Percentiles rank a stretch among this genome's conserved stretches.
Conservation (phyloP, 2,329 filamentous ascomycete genomes). For the Onygenales sp. region DNA sequence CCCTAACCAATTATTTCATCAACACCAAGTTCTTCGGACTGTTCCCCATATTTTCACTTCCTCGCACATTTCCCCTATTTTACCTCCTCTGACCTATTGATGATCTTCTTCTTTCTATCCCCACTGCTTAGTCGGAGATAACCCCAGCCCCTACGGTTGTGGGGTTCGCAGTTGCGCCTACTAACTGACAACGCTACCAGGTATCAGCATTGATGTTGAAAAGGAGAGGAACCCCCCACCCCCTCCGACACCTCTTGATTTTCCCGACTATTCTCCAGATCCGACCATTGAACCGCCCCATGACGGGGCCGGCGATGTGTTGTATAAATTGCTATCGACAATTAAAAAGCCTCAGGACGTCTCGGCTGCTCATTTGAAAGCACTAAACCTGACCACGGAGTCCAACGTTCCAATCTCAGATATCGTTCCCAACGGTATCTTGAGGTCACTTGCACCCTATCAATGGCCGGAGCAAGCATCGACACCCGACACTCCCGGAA, state of each 20-base stretch:
- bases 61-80: too few species aligned
- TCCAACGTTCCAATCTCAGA: slow-evolving; percentile 24
- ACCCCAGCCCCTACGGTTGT: too few species aligned
- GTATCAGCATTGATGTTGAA: slow-evolving; percentile 24
- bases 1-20: too few species aligned
- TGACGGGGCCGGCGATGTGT: slow-evolving; percentile 24
- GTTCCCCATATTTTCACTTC: too few species aligned
- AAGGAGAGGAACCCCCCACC: slow-evolving; percentile 41
- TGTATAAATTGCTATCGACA: slow-evolving; percentile 36
- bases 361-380: slow-evolving; percentile 26
- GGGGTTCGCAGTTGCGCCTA: not conserved
- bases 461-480: slow-evolving; percentile 23
- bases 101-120: too few species aligned
- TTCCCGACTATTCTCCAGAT: slow-evolving; percentile 38
- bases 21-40: too few species aligned
- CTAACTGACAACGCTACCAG: slow-evolving; percentile 15
- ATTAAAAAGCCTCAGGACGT: slow-evolving; percentile 34
- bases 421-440: slow-evolving; percentile 26
- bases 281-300: slow-evolving; percentile 24
- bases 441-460: slow-evolving; percentile 27
- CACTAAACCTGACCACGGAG: slow-evolving; percentile 33
- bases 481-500: slow-evolving; percentile 19
- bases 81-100: too few species aligned
- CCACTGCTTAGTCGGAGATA: too few species aligned
- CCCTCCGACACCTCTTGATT: slow-evolving; percentile 41